These are phyloP conservation scores for Ceratocystis harringtonii DNA, from an alignment of 2,329 filamentous ascomycete genomes.

Conservation along the genomic window DNA sequence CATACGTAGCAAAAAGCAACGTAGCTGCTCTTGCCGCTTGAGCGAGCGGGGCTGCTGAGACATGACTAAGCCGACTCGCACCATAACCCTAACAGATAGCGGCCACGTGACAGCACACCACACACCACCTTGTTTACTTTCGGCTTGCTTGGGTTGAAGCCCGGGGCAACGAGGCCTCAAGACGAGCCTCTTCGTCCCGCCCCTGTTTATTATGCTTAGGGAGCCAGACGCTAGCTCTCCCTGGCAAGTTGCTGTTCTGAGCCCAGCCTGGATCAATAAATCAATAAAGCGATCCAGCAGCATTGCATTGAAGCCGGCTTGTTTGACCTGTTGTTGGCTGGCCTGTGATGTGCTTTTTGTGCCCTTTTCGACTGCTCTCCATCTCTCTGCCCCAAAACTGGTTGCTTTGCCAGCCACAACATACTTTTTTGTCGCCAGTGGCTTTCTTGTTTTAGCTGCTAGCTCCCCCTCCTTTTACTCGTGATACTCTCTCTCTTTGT, in stretches of 20 bases:
- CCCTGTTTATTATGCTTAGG: background rate
- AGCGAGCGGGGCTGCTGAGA: no score
- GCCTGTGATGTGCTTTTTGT: conserved; percentile 3
- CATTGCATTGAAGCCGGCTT: background rate
- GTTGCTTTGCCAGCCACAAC: background rate
- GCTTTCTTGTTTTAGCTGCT: background rate
- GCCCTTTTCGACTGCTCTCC: background rate
- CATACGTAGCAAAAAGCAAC: background rate
- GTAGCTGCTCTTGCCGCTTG: background rate
- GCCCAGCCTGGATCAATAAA: background rate
- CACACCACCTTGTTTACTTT: background rate
- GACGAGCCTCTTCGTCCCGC: background rate
- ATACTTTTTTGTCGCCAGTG: background rate
- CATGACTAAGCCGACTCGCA: background rate
- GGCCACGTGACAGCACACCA: background rate
- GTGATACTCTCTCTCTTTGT: conserved; percentile 16
- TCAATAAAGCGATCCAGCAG: background rate
- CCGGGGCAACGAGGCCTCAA: background rate
- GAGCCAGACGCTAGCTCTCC: background rate
- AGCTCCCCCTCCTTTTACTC: conserved; percentile 6
- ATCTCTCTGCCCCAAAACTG: background rate
- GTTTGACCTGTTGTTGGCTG: background rate
- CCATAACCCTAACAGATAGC: background rate
- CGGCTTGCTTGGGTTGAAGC: background rate
- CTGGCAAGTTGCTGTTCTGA: background rate